Percentiles rank a stretch among this genome's conserved stretches.
Conservation (phyloP, 1,139 yeast genomes). For the Pneumocystis jirovecii region DNA sequence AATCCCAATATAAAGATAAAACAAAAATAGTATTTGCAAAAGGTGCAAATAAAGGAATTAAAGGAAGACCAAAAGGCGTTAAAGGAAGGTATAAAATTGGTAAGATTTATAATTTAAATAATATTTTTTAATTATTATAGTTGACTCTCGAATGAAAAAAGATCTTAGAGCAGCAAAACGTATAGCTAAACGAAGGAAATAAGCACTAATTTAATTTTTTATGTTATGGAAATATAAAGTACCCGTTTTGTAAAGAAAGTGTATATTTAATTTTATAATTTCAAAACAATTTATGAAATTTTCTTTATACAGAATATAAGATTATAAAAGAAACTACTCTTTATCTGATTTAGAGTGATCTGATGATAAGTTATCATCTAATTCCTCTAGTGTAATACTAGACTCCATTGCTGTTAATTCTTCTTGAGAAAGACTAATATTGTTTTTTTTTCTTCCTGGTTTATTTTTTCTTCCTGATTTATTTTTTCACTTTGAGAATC, state of each 20-base stretch:
- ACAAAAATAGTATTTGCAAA: conserved; percentile 82
- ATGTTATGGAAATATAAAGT: neutral
- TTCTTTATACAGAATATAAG: neutral
- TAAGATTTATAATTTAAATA: neutral
- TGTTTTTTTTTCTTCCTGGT: neutral
- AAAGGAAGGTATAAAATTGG: conserved; percentile 71
- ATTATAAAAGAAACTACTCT: neutral
- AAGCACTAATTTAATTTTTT: neutral
- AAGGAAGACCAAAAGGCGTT: conserved; percentile 94
- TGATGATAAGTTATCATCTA: neutral
- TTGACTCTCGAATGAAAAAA: conserved; percentile 94
- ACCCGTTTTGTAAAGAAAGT: neutral
- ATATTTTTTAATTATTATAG: conserved; percentile 36
- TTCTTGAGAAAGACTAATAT: neutral
- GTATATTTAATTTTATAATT: neutral
- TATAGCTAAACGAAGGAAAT: conserved; percentile 65
- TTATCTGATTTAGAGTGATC: neutral
- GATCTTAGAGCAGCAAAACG: conserved; percentile 88
- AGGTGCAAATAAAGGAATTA: conserved; percentile 68
- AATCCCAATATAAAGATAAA: conserved; percentile 60
- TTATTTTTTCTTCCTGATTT: neutral
- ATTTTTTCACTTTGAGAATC: neutral
- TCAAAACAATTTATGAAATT: neutral
- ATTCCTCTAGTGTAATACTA: neutral
- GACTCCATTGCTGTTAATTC: neutral